Evolutionary conservation across 345 rosid genomes (phyloP).

Genomic region (Pistacia integerrima): DNA sequence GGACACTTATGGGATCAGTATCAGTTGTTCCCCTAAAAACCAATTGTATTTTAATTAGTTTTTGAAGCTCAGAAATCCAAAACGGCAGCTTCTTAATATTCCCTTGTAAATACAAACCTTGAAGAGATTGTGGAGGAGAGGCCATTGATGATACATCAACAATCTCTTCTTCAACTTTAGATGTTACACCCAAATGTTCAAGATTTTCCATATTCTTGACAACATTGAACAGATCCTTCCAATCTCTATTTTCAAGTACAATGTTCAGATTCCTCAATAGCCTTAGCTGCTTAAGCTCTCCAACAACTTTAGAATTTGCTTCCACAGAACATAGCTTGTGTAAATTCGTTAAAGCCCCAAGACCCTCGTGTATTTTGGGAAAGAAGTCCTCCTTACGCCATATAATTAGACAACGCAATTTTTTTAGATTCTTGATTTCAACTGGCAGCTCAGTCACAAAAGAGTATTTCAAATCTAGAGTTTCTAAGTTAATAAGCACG

Average conservation of each 20-base stretch:
- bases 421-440: neutral
- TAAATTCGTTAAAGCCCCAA: neutral
- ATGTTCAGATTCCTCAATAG: constrained; percentile 17
- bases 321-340: fast-evolving
- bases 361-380: neutral
- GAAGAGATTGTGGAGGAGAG: too few relatives aligned
- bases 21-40: too few relatives aligned
- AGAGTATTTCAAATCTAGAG: neutral
- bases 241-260: constrained; percentile 1
- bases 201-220: constrained; percentile 19
- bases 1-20: too few relatives aligned
- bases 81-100: too few relatives aligned
- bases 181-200: neutral
- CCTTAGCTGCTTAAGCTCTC: neutral
- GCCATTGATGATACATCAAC: too few relatives aligned
- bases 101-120: too few relatives aligned
- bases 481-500: neutral
- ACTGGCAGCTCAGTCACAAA: neutral
- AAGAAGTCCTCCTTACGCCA: fast-evolving
- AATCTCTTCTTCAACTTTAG: neutral
- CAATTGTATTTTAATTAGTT: too few relatives aligned
- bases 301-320: too few relatives aligned
- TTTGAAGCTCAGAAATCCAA: too few relatives aligned
- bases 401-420: neutral
- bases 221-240: neutral